These are phyloP conservation scores for Phaeolepiota aurea DNA, from an alignment of 768 basidiomycete species.

Conservation along the genomic window DNA sequence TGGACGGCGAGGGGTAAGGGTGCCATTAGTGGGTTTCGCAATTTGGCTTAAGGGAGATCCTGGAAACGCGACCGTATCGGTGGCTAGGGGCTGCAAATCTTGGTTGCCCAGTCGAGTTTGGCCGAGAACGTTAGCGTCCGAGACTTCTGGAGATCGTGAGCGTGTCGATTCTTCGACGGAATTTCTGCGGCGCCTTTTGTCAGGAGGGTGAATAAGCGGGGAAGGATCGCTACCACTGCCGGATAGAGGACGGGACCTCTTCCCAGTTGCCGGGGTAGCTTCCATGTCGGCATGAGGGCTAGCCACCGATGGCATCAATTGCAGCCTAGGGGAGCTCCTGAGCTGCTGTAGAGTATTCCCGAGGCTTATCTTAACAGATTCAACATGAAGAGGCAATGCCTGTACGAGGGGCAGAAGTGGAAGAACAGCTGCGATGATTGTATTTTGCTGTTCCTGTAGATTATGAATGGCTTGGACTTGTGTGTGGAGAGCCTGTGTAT, in stretches of 20 bases:
- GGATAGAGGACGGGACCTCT: background rate
- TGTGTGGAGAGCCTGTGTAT: conserved; percentile 37
- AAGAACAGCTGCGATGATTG: conserved; percentile 42
- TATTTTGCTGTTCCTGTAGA: conserved; percentile 54
- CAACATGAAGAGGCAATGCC: conserved; percentile 48
- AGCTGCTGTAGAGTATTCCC: background rate
- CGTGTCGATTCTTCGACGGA: too few species aligned
- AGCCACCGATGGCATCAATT: background rate
- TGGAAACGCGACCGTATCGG: too few species aligned
- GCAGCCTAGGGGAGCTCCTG: background rate
- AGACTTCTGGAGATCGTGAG: too few species aligned
- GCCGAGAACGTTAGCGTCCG: too few species aligned
- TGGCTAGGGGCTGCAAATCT: too few species aligned
- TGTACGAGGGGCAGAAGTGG: conserved; percentile 59
- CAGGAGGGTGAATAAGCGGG: too few species aligned
- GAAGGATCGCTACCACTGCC: too few species aligned
- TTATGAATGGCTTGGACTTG: conserved; percentile 50
- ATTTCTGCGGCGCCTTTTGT: too few species aligned
- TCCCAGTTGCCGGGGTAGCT: background rate
- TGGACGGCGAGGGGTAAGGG: conserved; percentile 12
- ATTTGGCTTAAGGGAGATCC: background rate
- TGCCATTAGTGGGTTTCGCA: too few species aligned
- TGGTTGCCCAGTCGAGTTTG: too few species aligned
- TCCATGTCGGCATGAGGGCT: background rate
- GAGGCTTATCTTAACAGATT: conserved; percentile 27